Conservation (phyloP, 768 basidiomycete genomes). For the Lactifluus pinguis region DNA sequence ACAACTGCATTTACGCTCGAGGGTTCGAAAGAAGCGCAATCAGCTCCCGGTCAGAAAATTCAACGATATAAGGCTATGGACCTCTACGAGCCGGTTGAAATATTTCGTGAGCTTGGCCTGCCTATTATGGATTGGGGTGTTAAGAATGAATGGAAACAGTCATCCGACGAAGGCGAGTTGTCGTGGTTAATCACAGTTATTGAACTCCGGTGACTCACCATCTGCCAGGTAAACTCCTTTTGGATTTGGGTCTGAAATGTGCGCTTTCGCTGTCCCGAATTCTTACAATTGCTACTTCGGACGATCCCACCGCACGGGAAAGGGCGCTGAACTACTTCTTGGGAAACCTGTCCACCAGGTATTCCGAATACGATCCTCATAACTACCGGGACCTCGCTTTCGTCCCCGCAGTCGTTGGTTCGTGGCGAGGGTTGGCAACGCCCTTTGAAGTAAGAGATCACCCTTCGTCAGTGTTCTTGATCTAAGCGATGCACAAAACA, state of each 20-base stretch:
- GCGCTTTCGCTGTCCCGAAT: conserved; percentile 59
- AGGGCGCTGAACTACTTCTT: conserved; percentile 75
- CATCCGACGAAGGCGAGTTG: conserved; percentile 75
- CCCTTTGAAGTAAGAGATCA: conserved; percentile 48
- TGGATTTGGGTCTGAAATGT: conserved; percentile 56
- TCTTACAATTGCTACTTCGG: conserved; percentile 57
- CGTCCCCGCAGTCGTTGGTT: conserved; percentile 61
- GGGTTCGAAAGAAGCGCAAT: conserved; percentile 19
- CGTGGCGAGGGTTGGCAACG: conserved; percentile 46
- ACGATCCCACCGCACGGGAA: conserved; percentile 40
- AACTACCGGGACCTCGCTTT: conserved; percentile 55
- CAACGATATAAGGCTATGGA: conserved; percentile 55
- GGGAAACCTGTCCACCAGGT: conserved; percentile 57
- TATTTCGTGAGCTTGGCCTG: conserved; percentile 61
- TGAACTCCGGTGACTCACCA: neutral
- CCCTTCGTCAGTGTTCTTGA: neutral
- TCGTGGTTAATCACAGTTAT: neutral
- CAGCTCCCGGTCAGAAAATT: conserved; percentile 27
- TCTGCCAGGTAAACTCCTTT: conserved; percentile 66
- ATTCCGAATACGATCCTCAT: conserved; percentile 47
- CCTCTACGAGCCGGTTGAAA: conserved; percentile 77
- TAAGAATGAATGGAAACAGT: conserved; percentile 65
- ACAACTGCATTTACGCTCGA: conserved; percentile 75
- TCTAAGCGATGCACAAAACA: conserved; percentile 24
- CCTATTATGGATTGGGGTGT: conserved; percentile 86